A percentile compares a stretch with the other conserved stretches of the same genome.
Conservation (phyloP, 2,329 filamentous ascomycete genomes). For the Neofusicoccum laricinum region DNA sequence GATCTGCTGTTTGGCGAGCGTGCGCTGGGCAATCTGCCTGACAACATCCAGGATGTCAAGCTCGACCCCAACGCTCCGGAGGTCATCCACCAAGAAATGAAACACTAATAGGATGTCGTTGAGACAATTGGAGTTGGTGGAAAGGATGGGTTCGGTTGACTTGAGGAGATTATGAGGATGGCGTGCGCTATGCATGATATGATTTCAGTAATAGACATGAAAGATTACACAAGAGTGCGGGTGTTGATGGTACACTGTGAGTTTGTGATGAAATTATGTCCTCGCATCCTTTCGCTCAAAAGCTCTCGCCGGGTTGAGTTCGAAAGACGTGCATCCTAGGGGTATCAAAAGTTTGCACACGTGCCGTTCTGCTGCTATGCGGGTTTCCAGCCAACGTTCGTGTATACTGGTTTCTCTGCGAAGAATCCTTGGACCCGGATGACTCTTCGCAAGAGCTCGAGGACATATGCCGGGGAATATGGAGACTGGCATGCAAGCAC, state of each 20-base stretch:
- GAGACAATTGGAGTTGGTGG: neutral
- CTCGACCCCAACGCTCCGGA: neutral
- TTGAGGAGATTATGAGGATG: neutral
- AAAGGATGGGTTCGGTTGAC: neutral
- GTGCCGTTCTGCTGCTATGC: neutral
- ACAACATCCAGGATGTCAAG: slow-evolving; percentile 35
- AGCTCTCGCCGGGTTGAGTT: neutral
- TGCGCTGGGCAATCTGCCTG: slow-evolving; percentile 46
- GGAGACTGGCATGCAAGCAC: slow-evolving; percentile 1
- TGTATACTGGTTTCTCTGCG: neutral
- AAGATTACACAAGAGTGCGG: neutral
- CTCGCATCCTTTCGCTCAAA: too few species aligned
- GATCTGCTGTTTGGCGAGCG: slow-evolving; percentile 56
- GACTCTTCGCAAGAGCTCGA: neutral
- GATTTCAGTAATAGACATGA: neutral
- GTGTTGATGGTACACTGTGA: too few species aligned
- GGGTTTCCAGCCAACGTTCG: neutral
- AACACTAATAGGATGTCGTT: neutral
- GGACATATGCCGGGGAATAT: neutral
- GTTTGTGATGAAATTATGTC: too few species aligned
- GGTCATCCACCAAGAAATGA: neutral
- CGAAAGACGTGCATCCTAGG: neutral
- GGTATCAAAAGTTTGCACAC: neutral
- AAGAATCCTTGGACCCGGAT: neutral
- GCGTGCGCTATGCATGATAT: neutral